Evolutionary conservation across 176 grass and related monocot genomes (phyloP).

Genomic region (Poa annua): DNA sequence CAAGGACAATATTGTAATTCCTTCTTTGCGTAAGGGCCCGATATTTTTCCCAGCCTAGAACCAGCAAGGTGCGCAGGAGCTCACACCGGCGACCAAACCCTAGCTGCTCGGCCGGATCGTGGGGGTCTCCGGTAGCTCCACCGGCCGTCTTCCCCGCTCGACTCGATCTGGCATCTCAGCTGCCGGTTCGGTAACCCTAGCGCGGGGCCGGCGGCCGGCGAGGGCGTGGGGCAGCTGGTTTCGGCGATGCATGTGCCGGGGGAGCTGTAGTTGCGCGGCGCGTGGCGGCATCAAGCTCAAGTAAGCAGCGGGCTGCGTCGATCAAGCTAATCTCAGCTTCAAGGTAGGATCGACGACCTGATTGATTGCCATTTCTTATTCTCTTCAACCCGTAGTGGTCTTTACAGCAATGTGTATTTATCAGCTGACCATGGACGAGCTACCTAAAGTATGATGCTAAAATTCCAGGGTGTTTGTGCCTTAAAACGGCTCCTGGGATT

Average conservation of each 20-base stretch:
- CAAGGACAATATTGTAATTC: slow-evolving; percentile 22
- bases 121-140: neutral
- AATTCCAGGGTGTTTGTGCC: neutral
- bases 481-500: neutral
- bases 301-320: neutral
- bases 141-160: neutral
- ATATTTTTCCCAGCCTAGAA: slow-evolving; percentile 15
- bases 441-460: neutral
- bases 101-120: slow-evolving; percentile 20
- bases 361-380: neutral
- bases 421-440: neutral
- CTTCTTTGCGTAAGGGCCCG: neutral
- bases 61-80: neutral
- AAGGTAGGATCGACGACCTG: slow-evolving; percentile 18
- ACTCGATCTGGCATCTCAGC: neutral
- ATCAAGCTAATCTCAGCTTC: neutral
- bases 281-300: slow-evolving; percentile 16
- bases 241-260: neutral
- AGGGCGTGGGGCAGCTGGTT: neutral
- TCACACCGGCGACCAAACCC: slow-evolving; percentile 21
- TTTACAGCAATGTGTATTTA: slow-evolving; percentile 21
- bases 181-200: neutral
- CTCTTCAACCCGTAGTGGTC: neutral
- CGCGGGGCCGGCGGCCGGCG: neutral
- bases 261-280: slow-evolving; percentile 5